phyloP scores from a whole-genome alignment of 306 rosid species.

The Chamaecrista fasciculata region DNA sequence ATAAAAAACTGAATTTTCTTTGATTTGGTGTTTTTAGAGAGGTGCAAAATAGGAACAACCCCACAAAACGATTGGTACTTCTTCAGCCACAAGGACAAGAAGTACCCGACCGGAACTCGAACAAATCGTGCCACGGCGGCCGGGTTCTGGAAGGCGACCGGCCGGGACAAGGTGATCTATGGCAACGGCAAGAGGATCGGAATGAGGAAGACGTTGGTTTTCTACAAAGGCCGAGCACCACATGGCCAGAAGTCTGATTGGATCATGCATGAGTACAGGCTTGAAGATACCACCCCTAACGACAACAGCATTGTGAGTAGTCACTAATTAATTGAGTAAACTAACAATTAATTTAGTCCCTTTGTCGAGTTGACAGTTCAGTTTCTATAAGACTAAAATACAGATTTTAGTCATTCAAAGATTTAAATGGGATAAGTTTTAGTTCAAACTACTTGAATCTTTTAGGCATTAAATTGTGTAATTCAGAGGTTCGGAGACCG shows the following conservation, averaged over 20 bases:
- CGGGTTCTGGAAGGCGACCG: slow-evolving; percentile 98
- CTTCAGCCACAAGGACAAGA: slow-evolving; percentile 95
- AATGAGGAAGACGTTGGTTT: slow-evolving; percentile 93
- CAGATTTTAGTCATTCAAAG: too few relatives aligned
- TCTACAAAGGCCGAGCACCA: slow-evolving; percentile 94
- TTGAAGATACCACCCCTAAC: slow-evolving; percentile 52
- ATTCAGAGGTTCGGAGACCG: too few relatives aligned
- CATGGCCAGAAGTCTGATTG: slow-evolving; percentile 92
- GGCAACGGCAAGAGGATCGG: slow-evolving; percentile 74
- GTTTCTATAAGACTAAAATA: too few relatives aligned
- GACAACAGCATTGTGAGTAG: slow-evolving; percentile 53
- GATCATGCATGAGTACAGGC: slow-evolving; percentile 97
- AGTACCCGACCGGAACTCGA: slow-evolving; percentile 92
- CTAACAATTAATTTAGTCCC: too few relatives aligned
- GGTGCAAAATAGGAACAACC: slow-evolving; percentile 88
- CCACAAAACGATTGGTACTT: slow-evolving; percentile 98
- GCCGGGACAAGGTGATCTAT: slow-evolving; percentile 82
- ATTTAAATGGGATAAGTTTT: too few relatives aligned
- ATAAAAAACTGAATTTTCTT: background rate
- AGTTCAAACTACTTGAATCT: too few relatives aligned
- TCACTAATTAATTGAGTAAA: too few relatives aligned
- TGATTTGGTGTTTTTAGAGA: slow-evolving; percentile 41
- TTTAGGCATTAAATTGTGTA: too few relatives aligned
- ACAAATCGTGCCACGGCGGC: slow-evolving; percentile 89
- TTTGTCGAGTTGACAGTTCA: too few relatives aligned